Conservation (phyloP, 345 rosid genomes). For the Psidium friedrichsthalianum region DNA sequence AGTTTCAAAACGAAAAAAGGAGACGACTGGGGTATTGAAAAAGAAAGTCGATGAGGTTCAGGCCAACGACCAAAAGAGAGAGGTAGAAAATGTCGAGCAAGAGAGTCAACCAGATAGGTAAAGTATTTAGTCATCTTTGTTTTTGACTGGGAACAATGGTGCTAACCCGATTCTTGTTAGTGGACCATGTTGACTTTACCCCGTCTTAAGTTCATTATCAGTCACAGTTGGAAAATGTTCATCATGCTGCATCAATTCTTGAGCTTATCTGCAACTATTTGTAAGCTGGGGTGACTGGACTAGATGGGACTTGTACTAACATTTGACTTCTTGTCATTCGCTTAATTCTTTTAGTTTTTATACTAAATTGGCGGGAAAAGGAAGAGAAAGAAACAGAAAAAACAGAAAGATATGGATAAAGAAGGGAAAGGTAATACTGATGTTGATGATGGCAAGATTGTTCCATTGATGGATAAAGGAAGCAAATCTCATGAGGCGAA, state of each 20-base stretch:
- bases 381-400: slow-evolving; percentile 56
- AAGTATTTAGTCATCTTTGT: neutral
- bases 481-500: slow-evolving; percentile 23
- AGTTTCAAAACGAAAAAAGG: slow-evolving; percentile 14
- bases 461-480: slow-evolving; percentile 4
- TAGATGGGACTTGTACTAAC: neutral
- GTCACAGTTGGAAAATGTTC: neutral
- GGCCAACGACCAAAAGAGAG: slow-evolving; percentile 44
- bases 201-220: neutral
- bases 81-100: slow-evolving; percentile 40
- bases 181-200: neutral
- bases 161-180: neutral
- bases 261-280: neutral
- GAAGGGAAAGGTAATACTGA: slow-evolving; percentile 11
- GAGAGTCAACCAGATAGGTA: slow-evolving; percentile 56
- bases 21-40: slow-evolving; percentile 1
- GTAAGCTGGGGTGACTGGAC: neutral
- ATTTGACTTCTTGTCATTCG: neutral
- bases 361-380: slow-evolving; percentile 24
- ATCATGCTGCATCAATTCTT: neutral
- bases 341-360: neutral
- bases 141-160: neutral
- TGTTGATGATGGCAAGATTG: slow-evolving; percentile 5
- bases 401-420: slow-evolving; percentile 31
- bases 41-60: slow-evolving; percentile 15